Conservation (phyloP, 331 rosid genomes). For the Rhamnella rubrinervis region DNA sequence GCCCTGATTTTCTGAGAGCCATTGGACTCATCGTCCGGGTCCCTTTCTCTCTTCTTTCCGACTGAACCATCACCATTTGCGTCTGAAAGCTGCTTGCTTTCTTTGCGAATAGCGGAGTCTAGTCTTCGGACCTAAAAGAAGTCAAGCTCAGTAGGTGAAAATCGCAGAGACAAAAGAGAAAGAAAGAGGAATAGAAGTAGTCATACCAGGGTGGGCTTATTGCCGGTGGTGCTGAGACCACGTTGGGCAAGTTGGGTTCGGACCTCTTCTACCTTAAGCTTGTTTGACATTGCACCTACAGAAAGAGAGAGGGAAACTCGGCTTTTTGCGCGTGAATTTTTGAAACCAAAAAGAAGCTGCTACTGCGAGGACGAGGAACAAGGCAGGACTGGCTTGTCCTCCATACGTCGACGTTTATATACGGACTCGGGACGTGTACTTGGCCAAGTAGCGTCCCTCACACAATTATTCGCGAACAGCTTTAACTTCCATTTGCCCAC, state of each 20-base stretch:
- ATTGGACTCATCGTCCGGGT: slow-evolving; percentile 26
- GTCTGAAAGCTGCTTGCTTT: slow-evolving; percentile 16
- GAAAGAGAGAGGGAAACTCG: neutral
- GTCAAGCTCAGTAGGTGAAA: neutral
- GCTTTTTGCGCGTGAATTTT: neutral
- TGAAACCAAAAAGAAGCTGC: neutral
- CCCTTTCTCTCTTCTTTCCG: slow-evolving; percentile 48
- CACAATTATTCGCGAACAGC: no score
- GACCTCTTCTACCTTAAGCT: slow-evolving; percentile 70
- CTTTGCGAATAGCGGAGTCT: slow-evolving; percentile 53
- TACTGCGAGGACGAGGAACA: neutral
- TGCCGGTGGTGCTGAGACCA: slow-evolving; percentile 67
- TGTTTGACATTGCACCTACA: slow-evolving; percentile 47
- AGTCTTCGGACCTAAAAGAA: slow-evolving; percentile 58
- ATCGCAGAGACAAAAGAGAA: neutral
- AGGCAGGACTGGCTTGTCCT: neutral
- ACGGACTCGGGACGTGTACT: no score
- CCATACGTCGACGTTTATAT: no score
- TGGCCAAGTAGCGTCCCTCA: no score
- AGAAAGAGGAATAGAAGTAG: neutral
- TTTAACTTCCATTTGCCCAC: no score
- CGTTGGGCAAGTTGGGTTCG: slow-evolving; percentile 65
- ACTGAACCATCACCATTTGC: slow-evolving; percentile 20
- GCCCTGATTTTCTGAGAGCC: slow-evolving; percentile 36
- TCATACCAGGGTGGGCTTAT: slow-evolving; percentile 63